Evolutionary conservation across 2,329 filamentous ascomycete genomes (phyloP), one percentile per base, ranked within the genome.

Genomic region (Beauveria australis): DNA sequence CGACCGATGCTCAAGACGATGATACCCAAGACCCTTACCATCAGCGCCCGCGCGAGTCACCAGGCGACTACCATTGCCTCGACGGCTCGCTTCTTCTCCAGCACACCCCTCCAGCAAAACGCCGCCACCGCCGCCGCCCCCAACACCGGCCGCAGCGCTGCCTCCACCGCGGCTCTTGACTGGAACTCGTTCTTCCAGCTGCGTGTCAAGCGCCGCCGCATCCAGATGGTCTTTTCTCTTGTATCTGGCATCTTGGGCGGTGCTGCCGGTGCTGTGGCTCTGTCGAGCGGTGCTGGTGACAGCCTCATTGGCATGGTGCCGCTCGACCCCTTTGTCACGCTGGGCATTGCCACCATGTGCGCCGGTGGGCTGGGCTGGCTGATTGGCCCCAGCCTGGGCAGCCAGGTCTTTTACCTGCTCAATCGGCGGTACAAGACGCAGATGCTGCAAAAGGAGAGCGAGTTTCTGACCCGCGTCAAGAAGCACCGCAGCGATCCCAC

Each of bases 141-240:
- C 44, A 65, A 70, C 22, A 63, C 70, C 18, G 63, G 74, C 19
- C 63, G 70, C 56, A 67, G 70, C 37, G 67, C 71, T 59, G 64
- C 69, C 59, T 65, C 61, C 58, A 59, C 56, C 55, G 67, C 73
- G 41, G 70, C 74, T n/a, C 83, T 92, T 47, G 84, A 91, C 76
- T 97, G 93, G 93, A 88, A 97, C 78, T 86, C 85, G 57, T 97
- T 96, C 80, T 96, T 97, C 80, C 85, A 86, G 72, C 87, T 97
- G 63, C 91, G 93, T 70, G 89, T 91, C 68, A 89, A 87, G 63
- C 89, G 93, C 60, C 88, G 93, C 63, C 85, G 89, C 68, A 89
- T 92, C 78, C 91, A 93, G 72, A 83, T 96, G 43, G 83, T 82
- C 54, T 92, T 91, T 65, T 93, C 89, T 52, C 79, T 91, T 57